Percentiles rank a stretch among this genome's conserved stretches.
These are phyloP conservation scores for Hyaloscypha finlandica DNA, from an alignment of 495 filamentous ascomycete species.

Conservation along the genomic window DNA sequence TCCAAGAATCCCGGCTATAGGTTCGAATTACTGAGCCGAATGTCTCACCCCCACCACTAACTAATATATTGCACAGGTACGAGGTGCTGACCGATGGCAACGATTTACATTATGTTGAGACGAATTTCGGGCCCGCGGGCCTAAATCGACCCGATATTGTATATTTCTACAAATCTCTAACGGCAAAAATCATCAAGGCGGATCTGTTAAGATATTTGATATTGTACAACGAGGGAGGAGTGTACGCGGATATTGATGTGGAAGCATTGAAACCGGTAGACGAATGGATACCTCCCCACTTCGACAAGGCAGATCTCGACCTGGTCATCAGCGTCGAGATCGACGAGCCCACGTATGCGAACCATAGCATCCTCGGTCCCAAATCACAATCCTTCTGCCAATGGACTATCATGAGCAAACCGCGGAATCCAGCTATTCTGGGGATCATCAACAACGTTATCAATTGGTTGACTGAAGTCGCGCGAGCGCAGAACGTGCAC, in stretches of 20 bases:
- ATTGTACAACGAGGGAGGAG: conserved; percentile 53
- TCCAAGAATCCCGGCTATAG: conserved; percentile 33
- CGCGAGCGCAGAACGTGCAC: conserved; percentile 50
- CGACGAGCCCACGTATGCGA: conserved; percentile 59
- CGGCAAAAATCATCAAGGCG: conserved; percentile 57
- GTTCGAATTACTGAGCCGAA: background rate
- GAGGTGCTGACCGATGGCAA: conserved; percentile 66
- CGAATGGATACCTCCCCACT: conserved; percentile 44
- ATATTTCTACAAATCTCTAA: conserved; percentile 55
- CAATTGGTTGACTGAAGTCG: conserved; percentile 56
- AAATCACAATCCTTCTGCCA: conserved; percentile 69
- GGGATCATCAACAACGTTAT: conserved; percentile 60
- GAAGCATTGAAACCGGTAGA: conserved; percentile 47
- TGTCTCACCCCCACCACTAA: background rate
- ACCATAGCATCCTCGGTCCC: conserved; percentile 61
- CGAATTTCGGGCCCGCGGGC: conserved; percentile 57
- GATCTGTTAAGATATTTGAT: conserved; percentile 56
- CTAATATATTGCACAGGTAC: conserved; percentile 47
- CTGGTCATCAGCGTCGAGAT: conserved; percentile 67
- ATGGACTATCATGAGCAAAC: conserved; percentile 68
- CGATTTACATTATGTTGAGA: conserved; percentile 58
- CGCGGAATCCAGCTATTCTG: conserved; percentile 62
- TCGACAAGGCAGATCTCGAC: conserved; percentile 50
- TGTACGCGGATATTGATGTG: conserved; percentile 54
- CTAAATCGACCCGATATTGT: conserved; percentile 64